These are phyloP conservation scores for Geosiphon pyriformis DNA, from an alignment of 192 early-diverging fungal genomes.

Conservation along the genomic window DNA sequence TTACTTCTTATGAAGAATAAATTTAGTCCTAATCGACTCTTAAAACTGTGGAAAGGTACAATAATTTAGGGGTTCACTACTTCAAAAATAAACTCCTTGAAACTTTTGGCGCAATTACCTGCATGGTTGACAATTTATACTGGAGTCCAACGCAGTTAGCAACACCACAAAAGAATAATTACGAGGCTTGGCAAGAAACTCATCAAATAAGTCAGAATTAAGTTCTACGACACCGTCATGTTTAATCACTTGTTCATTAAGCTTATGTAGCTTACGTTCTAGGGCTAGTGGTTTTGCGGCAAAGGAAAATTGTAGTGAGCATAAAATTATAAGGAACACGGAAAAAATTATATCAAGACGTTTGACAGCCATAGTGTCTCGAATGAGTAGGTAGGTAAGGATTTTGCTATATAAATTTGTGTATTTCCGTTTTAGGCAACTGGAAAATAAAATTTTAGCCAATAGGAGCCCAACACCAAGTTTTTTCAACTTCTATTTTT, in stretches of 20 bases:
- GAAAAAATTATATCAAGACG: background rate
- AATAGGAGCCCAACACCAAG: too few species aligned
- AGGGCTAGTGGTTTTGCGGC: constrained; percentile 9
- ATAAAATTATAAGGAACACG: background rate
- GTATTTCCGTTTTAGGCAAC: background rate
- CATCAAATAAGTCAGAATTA: constrained; percentile 49
- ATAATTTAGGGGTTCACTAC: background rate
- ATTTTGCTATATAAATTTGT: too few species aligned
- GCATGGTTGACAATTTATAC: constrained; percentile 69
- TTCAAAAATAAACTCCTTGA: background rate
- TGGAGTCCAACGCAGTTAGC: constrained; percentile 57
- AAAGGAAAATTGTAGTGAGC: background rate
- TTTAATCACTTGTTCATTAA: constrained; percentile 21
- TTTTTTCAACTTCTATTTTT: too few species aligned
- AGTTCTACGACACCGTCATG: constrained; percentile 47
- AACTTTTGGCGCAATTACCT: constrained; percentile 39
- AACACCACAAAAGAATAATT: constrained; percentile 65
- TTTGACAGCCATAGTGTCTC: background rate
- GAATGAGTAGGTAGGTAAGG: too few species aligned
- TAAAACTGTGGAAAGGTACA: background rate
- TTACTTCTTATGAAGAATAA: background rate
- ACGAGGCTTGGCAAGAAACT: constrained; percentile 53
- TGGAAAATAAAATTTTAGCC: too few species aligned
- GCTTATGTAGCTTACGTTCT: constrained; percentile 23
- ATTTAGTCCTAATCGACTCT: background rate